Evolutionary conservation across 2,329 filamentous ascomycete species (phyloP), one percentile per base, ranked within the genome.

Genomic region (Pyricularia grisea): DNA sequence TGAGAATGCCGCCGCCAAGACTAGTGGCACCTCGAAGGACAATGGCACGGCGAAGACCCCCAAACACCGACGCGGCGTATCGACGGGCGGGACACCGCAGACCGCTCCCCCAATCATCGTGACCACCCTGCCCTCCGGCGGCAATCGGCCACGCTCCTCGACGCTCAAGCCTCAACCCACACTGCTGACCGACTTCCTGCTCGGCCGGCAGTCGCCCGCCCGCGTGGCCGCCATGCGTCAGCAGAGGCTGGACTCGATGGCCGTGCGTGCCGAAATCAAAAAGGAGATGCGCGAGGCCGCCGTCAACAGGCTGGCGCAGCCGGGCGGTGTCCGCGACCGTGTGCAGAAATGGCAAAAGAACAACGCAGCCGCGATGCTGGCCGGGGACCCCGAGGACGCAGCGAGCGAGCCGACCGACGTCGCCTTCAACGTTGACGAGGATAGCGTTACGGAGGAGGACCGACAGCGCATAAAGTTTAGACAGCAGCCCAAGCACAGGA

Each of bases 301-400:
- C n/a, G 86, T 85, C 68, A 84, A 79, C 76, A 88, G 81, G 78
- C 82, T 85, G 73, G 88, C 81, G 79, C 86, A 81, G 75, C 91
- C 87, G 0, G 85, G 86, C 3, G 87, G 87, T n/a, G 91, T 96
- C 66, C 87, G 87, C 71, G 90, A 92, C 73, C 89, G 93, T 74
- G 92, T 97, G 68, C 90, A 89, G 73, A 86, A 90, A 78, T 97
- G 93, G 93, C 93, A 97, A 78, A 90, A 90, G 75, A 83, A 89
- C 73, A 92, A 91, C 74, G 91, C 90, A 42, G 85, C 86, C 6
- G 90, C 89, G 30, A 85, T 90, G 78, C 79, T 75, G 3, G 79
- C 79, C 1, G 84, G 81, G 2, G 81, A 85, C 69, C 83, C 84
- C 1, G 80, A 86, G 36, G 83, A 84, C 28, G 78, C 82, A 7